A percentile compares a stretch with the other conserved stretches of the same genome.
Evolutionary conservation across 1,139 yeast genomes (phyloP).

Genomic region (Yamadazyma aaseri): DNA sequence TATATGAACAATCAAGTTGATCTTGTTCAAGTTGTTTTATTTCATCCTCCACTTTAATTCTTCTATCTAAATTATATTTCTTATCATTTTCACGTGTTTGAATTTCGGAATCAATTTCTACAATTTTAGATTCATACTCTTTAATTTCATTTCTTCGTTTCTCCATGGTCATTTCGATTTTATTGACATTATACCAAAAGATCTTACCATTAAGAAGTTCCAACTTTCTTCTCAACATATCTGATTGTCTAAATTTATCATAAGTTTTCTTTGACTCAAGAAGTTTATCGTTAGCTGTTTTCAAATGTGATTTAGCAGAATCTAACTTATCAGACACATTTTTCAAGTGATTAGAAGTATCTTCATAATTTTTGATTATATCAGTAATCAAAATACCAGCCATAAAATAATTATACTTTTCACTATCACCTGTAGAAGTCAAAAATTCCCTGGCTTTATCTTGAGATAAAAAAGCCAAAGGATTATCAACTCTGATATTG

Average conservation of each 20-base stretch:
- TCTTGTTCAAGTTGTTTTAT: slow-evolving; percentile 3
- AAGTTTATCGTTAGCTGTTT: slow-evolving; percentile 29
- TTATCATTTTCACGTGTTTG: background rate
- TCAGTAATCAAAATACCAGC: slow-evolving; percentile 73
- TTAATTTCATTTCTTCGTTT: slow-evolving; percentile 22
- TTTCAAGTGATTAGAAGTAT: slow-evolving; percentile 37
- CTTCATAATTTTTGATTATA: slow-evolving; percentile 50
- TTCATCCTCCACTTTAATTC: slow-evolving; percentile 12
- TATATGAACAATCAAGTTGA: background rate
- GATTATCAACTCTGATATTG: slow-evolving; percentile 83
- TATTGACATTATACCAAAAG: slow-evolving; percentile 57
- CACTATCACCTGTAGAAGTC: slow-evolving; percentile 67
- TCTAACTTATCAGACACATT: slow-evolving; percentile 40
- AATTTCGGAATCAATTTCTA: slow-evolving; percentile 8
- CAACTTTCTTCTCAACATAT: slow-evolving; percentile 42
- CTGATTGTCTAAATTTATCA: slow-evolving; percentile 42
- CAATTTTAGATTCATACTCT: slow-evolving; percentile 12
- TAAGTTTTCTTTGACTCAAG: slow-evolving; percentile 34
- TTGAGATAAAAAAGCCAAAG: slow-evolving; percentile 89
- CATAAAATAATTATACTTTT: slow-evolving; percentile 75
- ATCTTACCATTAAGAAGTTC: slow-evolving; percentile 57
- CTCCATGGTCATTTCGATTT: slow-evolving; percentile 27
- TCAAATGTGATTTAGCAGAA: slow-evolving; percentile 27
- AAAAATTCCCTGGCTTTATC: slow-evolving; percentile 91
- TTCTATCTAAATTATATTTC: slow-evolving; percentile 9